phyloP scores from a whole-genome alignment of 2,329 filamentous ascomycete species.

The Leptographium lundbergii region DNA sequence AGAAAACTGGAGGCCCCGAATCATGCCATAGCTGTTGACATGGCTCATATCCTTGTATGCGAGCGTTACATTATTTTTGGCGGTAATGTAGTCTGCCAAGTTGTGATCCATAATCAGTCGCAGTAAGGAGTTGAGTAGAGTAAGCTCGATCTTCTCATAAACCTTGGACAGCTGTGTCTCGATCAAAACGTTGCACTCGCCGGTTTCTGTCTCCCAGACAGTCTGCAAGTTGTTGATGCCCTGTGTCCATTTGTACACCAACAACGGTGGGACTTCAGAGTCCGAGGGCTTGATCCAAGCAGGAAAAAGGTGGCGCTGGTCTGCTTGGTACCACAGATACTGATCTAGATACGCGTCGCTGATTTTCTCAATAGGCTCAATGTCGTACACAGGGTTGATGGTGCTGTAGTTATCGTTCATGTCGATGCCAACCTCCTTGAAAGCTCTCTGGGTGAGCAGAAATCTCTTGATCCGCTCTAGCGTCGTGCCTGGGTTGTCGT shows the following conservation, averaged over 20 bases:
- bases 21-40: conserved; percentile 97
- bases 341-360: conserved; percentile 98
- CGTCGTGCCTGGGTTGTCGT: conserved; percentile 93
- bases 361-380: conserved; percentile 98
- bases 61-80: conserved; percentile 97
- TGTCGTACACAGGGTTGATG: conserved; percentile 98
- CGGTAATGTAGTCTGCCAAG: conserved; percentile 94
- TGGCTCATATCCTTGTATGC: conserved; percentile 99
- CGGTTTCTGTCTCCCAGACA: conserved; percentile 87
- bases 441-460: conserved; percentile 88
- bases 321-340: conserved; percentile 98
- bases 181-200: conserved; percentile 97
- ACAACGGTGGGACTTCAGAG: conserved; percentile 85
- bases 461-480: conserved; percentile 95
- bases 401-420: conserved; percentile 99
- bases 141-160: conserved; percentile 98
- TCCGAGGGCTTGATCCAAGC: conserved; percentile 99
- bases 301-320: conserved; percentile 92
- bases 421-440: conserved; percentile 98
- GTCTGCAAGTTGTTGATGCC: conserved; percentile 96
- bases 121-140: conserved; percentile 82
- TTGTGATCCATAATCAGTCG: conserved; percentile 99
- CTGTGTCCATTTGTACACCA: conserved; percentile 98
- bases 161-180: conserved; percentile 98
- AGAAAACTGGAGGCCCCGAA: conserved; percentile 93